phyloP scores from a whole-genome alignment of 176 grass and related monocot species.

The Cenchrus americanus region DNA sequence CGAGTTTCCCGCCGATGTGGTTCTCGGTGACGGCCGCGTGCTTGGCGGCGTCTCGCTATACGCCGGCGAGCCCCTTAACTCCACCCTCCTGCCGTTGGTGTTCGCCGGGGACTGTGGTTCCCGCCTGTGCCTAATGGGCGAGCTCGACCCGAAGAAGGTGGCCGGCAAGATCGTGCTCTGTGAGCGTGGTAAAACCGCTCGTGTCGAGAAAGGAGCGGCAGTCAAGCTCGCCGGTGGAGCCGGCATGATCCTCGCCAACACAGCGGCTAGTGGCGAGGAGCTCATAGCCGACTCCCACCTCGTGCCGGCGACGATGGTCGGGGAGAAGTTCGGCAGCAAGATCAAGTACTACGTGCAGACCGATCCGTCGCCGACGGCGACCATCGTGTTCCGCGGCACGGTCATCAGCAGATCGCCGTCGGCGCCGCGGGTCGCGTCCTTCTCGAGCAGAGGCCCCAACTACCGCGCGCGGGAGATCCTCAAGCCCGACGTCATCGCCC shows the following conservation, averaged over 20 bases:
- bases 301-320: conserved; percentile 82
- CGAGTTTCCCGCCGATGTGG: conserved; percentile 73
- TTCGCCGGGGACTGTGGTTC: conserved; percentile 69
- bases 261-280: conserved; percentile 75
- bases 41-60: conserved; percentile 72
- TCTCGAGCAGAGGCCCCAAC: conserved; percentile 86
- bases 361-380: conserved; percentile 68
- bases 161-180: conserved; percentile 83
- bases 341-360: conserved; percentile 67
- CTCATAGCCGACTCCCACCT: conserved; percentile 91
- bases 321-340: conserved; percentile 65
- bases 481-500: conserved; percentile 86
- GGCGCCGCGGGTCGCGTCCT: conserved; percentile 67
- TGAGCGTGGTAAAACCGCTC: conserved; percentile 62
- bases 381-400: conserved; percentile 73
- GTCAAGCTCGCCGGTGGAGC: conserved; percentile 64
- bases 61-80: conserved; percentile 49
- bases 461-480: conserved; percentile 71
- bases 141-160: conserved; percentile 59
- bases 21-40: conserved; percentile 59
- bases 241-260: conserved; percentile 82
- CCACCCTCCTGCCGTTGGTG: conserved; percentile 56
- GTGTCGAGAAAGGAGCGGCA: conserved; percentile 71
- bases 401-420: conserved; percentile 62
- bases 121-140: conserved; percentile 38